A percentile compares a stretch with the other conserved stretches of the same genome.
These are phyloP conservation scores for Pelargonium fulgidum DNA, from an alignment of 441 rosid species.

Conservation along the genomic window DNA sequence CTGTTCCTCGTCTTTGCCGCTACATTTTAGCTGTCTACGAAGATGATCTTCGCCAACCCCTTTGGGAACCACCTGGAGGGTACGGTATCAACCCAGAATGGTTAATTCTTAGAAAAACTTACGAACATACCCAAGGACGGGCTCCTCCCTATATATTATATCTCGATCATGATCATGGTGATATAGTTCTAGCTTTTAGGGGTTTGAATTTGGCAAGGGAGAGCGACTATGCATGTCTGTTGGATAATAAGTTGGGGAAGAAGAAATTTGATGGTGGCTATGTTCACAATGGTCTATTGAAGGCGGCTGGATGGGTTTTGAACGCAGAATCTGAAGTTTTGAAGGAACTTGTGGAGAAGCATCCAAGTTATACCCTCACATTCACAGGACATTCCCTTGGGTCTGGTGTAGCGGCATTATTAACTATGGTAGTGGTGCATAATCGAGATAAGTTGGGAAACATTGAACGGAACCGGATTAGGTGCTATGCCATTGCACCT, in stretches of 20 bases:
- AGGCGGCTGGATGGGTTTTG: slow-evolving; percentile 74
- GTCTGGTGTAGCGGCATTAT: slow-evolving; percentile 75
- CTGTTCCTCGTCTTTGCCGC: slow-evolving; percentile 71
- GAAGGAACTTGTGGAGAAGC: slow-evolving; percentile 56
- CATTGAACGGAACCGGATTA: slow-evolving; percentile 50
- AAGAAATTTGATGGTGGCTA: slow-evolving; percentile 73
- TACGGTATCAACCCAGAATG: slow-evolving; percentile 55
- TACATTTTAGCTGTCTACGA: slow-evolving; percentile 74
- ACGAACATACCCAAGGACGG: slow-evolving; percentile 53
- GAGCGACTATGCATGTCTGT: slow-evolving; percentile 63
- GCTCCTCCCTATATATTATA: slow-evolving; percentile 84
- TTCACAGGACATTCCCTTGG: slow-evolving; percentile 87
- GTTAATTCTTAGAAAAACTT: slow-evolving; percentile 54
- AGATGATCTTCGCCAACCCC: slow-evolving; percentile 51
- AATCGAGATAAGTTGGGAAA: slow-evolving; percentile 51
- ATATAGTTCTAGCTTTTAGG: slow-evolving; percentile 72
- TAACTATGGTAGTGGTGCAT: slow-evolving; percentile 47
- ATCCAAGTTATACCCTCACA: slow-evolving; percentile 49
- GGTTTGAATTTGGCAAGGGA: slow-evolving; percentile 67
- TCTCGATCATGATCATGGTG: slow-evolving; percentile 51
- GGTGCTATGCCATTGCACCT: slow-evolving; percentile 78
- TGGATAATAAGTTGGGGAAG: slow-evolving; percentile 62
- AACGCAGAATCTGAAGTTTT: slow-evolving; percentile 56
- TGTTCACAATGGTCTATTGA: slow-evolving; percentile 72
- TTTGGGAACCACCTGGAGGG: slow-evolving; percentile 45